Conservation (phyloP, 2,329 filamentous ascomycete genomes). For the Diplodia scrobiculata region DNA sequence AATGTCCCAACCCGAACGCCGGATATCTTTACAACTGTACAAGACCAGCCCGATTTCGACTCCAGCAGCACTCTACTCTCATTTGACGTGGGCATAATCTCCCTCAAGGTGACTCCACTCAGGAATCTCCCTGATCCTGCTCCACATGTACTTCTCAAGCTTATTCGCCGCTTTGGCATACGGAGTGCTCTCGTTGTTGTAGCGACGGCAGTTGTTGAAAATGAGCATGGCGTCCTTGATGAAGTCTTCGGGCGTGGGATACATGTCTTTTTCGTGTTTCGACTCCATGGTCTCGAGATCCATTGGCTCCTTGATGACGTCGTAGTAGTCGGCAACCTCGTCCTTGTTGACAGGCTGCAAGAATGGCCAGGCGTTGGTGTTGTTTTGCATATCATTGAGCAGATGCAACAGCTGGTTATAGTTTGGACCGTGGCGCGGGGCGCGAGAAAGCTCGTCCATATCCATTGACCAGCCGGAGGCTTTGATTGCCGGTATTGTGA, state of each 20-base stretch:
- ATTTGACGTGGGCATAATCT: constrained; percentile 29
- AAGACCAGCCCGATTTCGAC: background rate
- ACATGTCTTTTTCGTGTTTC: constrained; percentile 91
- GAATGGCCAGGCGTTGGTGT: constrained; percentile 92
- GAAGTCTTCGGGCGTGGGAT: constrained; percentile 89
- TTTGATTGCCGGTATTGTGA: constrained; percentile 82
- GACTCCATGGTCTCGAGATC: constrained; percentile 93
- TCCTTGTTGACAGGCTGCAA: constrained; percentile 90
- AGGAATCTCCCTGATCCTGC: constrained; percentile 84
- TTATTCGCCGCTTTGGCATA: constrained; percentile 96
- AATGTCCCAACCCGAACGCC: constrained; percentile 9
- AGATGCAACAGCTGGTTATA: constrained; percentile 92
- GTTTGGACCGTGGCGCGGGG: constrained; percentile 92
- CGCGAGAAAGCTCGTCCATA: constrained; percentile 95
- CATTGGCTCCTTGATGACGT: constrained; percentile 98
- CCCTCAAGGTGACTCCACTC: constrained; percentile 67
- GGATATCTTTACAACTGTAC: constrained; percentile 14
- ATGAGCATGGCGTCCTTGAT: constrained; percentile 84
- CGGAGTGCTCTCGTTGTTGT: constrained; percentile 92
- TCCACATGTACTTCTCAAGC: constrained; percentile 93
- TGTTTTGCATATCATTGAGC: constrained; percentile 93
- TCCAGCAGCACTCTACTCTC: background rate
- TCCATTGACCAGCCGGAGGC: constrained; percentile 93
- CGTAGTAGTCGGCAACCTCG: constrained; percentile 98
- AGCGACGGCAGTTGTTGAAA: constrained; percentile 91